phyloP scores from a whole-genome alignment of 2,329 filamentous ascomycete genomes.

The Venturiaceae sp. region DNA sequence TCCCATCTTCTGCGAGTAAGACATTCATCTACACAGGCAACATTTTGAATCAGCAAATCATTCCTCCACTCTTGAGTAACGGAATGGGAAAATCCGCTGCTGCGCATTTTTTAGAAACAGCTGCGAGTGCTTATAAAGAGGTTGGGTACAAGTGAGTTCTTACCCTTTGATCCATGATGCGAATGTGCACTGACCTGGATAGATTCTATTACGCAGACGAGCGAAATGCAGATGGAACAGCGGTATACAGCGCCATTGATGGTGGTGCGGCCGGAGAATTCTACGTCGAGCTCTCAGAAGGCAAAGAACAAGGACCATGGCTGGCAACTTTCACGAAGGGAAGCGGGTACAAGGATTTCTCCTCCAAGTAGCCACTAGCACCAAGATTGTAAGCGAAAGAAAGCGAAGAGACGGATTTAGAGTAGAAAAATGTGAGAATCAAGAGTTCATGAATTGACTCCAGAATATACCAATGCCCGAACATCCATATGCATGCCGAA shows the following conservation, averaged over 20 bases:
- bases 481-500: not conserved
- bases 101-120: constrained; percentile 9
- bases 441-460: not conserved
- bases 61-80: constrained; percentile 7
- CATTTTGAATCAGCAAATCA: constrained; percentile 7
- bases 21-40: constrained; percentile 11
- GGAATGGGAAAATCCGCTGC: constrained; percentile 10
- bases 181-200: not conserved
- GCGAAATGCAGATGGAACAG: constrained; percentile 7
- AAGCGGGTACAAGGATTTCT: constrained; percentile 11
- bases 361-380: not conserved
- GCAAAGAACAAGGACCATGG: constrained; percentile 11
- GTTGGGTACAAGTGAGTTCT: constrained; percentile 10
- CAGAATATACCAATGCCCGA: not conserved
- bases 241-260: constrained; percentile 1
- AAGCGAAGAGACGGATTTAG: too few relatives aligned
- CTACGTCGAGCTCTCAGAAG: constrained; percentile 9
- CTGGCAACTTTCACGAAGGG: constrained; percentile 11
- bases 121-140: constrained; percentile 9
- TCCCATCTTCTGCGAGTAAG: constrained; percentile 3
- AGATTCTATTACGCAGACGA: constrained; percentile 12
- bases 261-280: constrained; percentile 10
- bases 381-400: too few relatives aligned
- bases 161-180: not conserved
- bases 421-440: too few relatives aligned